These are phyloP conservation scores for Neurospora intermedia DNA, from an alignment of 495 filamentous ascomycete species.

Conservation along the genomic window DNA sequence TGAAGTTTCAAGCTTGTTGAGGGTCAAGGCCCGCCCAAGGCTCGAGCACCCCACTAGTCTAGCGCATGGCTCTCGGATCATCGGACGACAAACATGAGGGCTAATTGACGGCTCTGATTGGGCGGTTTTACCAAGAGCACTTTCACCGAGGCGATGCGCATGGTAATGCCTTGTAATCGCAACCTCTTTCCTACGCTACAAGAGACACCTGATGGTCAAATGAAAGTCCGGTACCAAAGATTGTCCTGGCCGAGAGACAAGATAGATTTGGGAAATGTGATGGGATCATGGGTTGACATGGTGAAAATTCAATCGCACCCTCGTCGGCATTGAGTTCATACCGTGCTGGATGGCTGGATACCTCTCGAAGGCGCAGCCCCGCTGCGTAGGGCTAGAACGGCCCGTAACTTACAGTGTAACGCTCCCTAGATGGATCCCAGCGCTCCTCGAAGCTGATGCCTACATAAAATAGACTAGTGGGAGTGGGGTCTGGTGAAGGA, in stretches of 20 bases:
- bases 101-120: background rate
- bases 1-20: background rate
- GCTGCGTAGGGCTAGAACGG: background rate
- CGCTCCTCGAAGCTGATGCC: background rate
- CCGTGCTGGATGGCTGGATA: background rate
- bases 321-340: background rate
- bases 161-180: background rate
- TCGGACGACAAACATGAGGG: background rate
- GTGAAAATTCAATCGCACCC: background rate
- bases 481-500: background rate
- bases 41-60: background rate
- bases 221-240: background rate
- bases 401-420: background rate
- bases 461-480: background rate
- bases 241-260: background rate
- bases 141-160: background rate
- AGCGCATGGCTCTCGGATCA: background rate
- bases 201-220: background rate
- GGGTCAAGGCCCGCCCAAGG: background rate
- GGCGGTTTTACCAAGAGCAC: background rate
- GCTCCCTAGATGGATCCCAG: background rate
- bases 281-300: background rate
- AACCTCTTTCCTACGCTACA: background rate
- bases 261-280: background rate
- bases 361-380: background rate